Percentiles rank a stretch among this genome's conserved stretches.
These are phyloP conservation scores for Senecio squalidus DNA, from an alignment of 140 eudicot species.

Conservation along the genomic window DNA sequence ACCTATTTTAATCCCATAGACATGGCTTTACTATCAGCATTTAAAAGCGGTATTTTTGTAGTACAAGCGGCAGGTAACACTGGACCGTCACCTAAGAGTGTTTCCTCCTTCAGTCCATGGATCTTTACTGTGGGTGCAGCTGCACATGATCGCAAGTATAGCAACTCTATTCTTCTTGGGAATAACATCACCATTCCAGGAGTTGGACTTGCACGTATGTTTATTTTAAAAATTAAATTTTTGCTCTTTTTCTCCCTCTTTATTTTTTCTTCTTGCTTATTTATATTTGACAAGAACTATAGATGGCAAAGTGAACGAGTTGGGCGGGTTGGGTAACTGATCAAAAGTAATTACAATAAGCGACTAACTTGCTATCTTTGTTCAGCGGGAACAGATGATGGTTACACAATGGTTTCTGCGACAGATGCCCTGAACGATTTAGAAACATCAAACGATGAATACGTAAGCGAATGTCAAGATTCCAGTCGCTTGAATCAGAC, in stretches of 20 bases:
- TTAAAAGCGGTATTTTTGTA: slow-evolving; percentile 81
- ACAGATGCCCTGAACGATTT: slow-evolving; percentile 73
- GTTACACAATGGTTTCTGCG: slow-evolving; percentile 71
- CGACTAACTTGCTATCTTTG: slow-evolving; percentile 1
- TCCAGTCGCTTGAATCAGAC: slow-evolving; percentile 52
- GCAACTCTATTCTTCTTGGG: slow-evolving; percentile 78
- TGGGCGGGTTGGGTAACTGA: not conserved
- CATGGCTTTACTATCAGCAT: slow-evolving; percentile 89
- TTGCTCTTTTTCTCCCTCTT: not conserved
- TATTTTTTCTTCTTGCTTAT: too few relatives aligned
- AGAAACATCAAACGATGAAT: slow-evolving; percentile 54
- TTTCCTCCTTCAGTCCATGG: slow-evolving; percentile 98
- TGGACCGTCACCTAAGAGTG: slow-evolving; percentile 89
- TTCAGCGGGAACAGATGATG: slow-evolving; percentile 74
- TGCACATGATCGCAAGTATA: slow-evolving; percentile 79
- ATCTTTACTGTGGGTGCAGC: slow-evolving; percentile 97
- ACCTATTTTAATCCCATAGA: slow-evolving; percentile 94
- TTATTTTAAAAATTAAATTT: not conserved
- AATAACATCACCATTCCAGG: slow-evolving; percentile 73
- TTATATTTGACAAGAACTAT: too few relatives aligned
- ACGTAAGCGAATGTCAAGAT: slow-evolving; percentile 93
- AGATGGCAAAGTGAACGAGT: too few relatives aligned
- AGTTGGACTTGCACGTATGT: slow-evolving; percentile 98
- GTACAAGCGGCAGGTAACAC: slow-evolving; percentile 99
- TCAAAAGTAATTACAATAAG: not conserved